Base-by-base conservation (phyloP, 2,329 filamentous ascomycete genomes). In the Aspergillus transmontanensis region DNA sequence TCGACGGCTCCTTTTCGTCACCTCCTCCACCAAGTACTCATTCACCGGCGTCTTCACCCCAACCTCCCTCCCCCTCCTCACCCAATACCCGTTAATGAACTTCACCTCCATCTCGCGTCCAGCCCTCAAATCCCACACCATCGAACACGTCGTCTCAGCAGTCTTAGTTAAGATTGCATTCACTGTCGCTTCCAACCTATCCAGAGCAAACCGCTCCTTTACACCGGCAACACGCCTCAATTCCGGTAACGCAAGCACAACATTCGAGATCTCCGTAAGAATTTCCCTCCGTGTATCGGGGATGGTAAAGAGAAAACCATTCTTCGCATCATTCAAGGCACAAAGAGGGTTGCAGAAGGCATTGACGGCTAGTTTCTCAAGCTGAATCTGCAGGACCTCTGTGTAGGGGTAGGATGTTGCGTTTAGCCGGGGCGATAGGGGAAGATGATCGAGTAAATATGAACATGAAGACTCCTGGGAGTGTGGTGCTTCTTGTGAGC, bases 331-430 rank as follows among this genome's bases (percentile, higher is more conserved):
- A 26, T 64, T 60, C 1, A 67, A 51, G 0, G 65, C 66, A 19
- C 66, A 69, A 5, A 67, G 30, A 7, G 62, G 64, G 43, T 71
- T 70, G 39, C 58, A 67, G 57, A 69, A 68, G 19, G 61, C 64
- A 28, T 70, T 70, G 7, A 67, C 58, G 21, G 66, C 60, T 4
- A 70, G 59, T 14, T 69, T 68, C 36, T 71, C 61, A n/a, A 70
- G 59, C 34, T 68, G 62, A n/a, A 68, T 59, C 46, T 65, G 64
- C 2, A 70, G 43, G n/a, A 68, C 57, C 16, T 60, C 43, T 2
- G 61, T 58, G 48, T 65, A 62, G 19, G 19, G 28, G 32, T 68
- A 66, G 6, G 53, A 51, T 1, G 46, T 63, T 19, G 61, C 55
- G 32, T 66, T 64, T 1, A 67, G 59, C 11, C 43, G 39, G 0